Evolutionary conservation across 495 filamentous ascomycete species (phyloP).

Genomic region (Penicillium paxilli): DNA sequence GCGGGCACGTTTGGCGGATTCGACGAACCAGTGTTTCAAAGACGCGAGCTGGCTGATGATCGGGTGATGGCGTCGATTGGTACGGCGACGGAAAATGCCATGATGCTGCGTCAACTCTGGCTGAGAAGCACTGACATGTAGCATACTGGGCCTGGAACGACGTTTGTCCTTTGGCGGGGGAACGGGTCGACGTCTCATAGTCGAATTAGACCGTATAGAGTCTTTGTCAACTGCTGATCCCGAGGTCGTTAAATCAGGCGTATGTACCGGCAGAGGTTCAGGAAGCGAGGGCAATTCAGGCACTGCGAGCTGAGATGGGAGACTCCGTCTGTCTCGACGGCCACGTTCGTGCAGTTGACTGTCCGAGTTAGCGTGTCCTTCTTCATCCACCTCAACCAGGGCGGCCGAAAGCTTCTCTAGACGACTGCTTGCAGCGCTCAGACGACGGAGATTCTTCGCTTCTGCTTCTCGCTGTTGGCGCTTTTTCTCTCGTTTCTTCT

Average conservation of each 20-base stretch:
- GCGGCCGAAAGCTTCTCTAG: constrained; percentile 76
- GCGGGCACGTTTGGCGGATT: constrained; percentile 71
- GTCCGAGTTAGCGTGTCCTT: constrained; percentile 45
- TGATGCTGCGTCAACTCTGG: constrained; percentile 60
- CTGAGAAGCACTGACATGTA: constrained; percentile 76
- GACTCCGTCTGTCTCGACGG: constrained; percentile 57
- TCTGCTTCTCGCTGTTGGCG: constrained; percentile 82
- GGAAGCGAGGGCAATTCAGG: constrained; percentile 74
- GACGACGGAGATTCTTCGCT: constrained; percentile 72
- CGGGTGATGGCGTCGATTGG: constrained; percentile 60
- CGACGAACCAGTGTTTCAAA: constrained; percentile 86
- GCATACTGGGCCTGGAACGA: constrained; percentile 70
- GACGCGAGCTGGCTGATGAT: constrained; percentile 77
- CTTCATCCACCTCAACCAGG: constrained; percentile 73
- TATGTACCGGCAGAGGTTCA: constrained; percentile 49
- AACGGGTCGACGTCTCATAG: constrained; percentile 68
- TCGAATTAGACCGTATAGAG: constrained; percentile 67
- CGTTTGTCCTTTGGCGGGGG: constrained; percentile 84
- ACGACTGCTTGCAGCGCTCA: constrained; percentile 84
- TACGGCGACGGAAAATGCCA: constrained; percentile 54
- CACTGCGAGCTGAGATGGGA: constrained; percentile 48
- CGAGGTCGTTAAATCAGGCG: constrained; percentile 47
- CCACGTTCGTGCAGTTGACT: constrained; percentile 43
- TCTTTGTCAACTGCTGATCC: constrained; percentile 77
- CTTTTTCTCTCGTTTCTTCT: constrained; percentile 77